phyloP scores from a whole-genome alignment of 2,329 filamentous ascomycete genomes.

The Talaromyces sp. region DNA sequence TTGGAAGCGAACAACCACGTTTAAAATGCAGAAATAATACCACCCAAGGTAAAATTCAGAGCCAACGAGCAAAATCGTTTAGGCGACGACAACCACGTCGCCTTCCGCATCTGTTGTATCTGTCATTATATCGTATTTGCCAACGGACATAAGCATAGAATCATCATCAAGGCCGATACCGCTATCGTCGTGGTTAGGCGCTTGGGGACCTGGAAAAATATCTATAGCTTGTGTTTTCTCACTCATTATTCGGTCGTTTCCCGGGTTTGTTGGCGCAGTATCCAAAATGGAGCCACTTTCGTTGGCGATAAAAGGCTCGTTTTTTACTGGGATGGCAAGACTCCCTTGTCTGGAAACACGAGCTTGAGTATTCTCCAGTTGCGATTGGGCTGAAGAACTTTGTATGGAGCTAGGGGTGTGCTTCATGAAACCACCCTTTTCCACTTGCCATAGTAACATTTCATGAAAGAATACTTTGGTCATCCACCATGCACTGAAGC shows the following conservation, averaged over 20 bases:
- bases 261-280: neutral
- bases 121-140: conserved; percentile 46
- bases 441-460: conserved; percentile 85
- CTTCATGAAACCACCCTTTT: conserved; percentile 82
- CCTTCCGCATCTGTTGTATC: conserved; percentile 46
- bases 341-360: conserved; percentile 24
- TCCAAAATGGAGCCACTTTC: conserved; percentile 6
- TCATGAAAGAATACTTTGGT: conserved; percentile 95
- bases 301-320: conserved; percentile 35
- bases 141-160: conserved; percentile 40
- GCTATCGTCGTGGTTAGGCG: conserved; percentile 62
- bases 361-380: conserved; percentile 21
- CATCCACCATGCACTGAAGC: conserved; percentile 57
- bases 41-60: conserved; percentile 19
- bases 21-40: conserved; percentile 18
- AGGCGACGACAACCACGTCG: conserved; percentile 45
- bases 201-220: conserved; percentile 33
- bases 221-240: conserved; percentile 32
- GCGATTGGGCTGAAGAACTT: conserved; percentile 26
- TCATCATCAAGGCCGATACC: conserved; percentile 64
- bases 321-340: conserved; percentile 30
- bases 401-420: conserved; percentile 41
- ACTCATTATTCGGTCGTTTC: neutral
- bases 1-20: neutral
- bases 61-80: conserved; percentile 19